Evolutionary conservation across 345 rosid genomes (phyloP).

Genomic region (Bretschneidera sinensis): DNA sequence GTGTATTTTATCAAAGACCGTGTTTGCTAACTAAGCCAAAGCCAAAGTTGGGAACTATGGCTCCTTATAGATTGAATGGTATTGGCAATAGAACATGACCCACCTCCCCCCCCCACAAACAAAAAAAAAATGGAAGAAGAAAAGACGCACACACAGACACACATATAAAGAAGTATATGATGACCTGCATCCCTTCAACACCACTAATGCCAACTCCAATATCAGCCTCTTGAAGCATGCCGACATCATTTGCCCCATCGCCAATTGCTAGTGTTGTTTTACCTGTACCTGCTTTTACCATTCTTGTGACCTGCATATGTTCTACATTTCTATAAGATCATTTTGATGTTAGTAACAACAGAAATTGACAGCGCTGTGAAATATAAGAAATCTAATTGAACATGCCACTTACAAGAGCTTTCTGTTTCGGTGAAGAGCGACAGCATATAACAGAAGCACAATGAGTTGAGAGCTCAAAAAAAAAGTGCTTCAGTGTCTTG

Average conservation of each 20-base stretch:
- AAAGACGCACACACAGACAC: too few relatives aligned
- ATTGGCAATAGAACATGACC: not conserved
- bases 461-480: conserved; percentile 54
- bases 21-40: too few relatives aligned
- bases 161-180: too few relatives aligned
- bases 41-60: too few relatives aligned
- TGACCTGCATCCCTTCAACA: conserved; percentile 95
- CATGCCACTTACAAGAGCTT: conserved; percentile 76
- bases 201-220: conserved; percentile 96
- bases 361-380: not conserved
- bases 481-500: conserved; percentile 35
- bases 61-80: not conserved
- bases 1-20: too few relatives aligned
- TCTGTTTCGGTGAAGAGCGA: conserved; percentile 88
- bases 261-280: conserved; percentile 73
- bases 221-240: conserved; percentile 98
- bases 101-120: too few relatives aligned
- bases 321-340: conserved; percentile 39
- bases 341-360: conserved; percentile 18
- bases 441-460: conserved; percentile 87
- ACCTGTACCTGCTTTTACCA: conserved; percentile 61
- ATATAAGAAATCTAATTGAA: not conserved
- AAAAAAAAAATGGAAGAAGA: too few relatives aligned
- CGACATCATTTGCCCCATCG: conserved; percentile 94
- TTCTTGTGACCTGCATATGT: conserved; percentile 72